phyloP scores from a whole-genome alignment of 305 asterid genomes.

The Rubia balearica region DNA sequence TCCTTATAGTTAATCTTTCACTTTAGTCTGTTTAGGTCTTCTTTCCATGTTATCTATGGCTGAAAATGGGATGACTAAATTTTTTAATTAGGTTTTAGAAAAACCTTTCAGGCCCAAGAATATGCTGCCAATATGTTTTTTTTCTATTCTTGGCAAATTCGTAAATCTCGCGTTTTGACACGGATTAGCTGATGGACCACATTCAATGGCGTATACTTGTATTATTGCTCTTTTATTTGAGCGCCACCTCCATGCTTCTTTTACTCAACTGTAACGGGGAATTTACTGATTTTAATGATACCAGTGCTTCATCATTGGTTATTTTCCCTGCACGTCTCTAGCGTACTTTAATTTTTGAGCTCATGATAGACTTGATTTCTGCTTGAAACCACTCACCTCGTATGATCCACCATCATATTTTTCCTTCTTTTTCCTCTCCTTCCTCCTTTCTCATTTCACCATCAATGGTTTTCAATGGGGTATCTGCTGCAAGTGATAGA shows the following conservation, averaged over 20 bases:
- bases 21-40: too few relatives aligned
- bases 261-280: neutral
- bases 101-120: too few relatives aligned
- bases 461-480: conserved; percentile 32
- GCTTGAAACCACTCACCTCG: neutral
- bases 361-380: too few relatives aligned
- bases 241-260: neutral
- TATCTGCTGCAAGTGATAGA: conserved; percentile 41
- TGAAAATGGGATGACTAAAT: neutral
- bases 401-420: neutral
- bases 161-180: neutral
- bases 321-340: neutral
- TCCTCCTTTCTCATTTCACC: too few relatives aligned
- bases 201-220: neutral
- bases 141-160: neutral
- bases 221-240: neutral
- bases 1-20: too few relatives aligned
- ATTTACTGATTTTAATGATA: neutral
- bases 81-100: neutral
- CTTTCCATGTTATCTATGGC: neutral
- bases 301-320: neutral
- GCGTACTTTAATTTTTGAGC: too few relatives aligned
- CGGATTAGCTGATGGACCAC: neutral
- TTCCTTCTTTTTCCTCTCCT: neutral
- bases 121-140: neutral